phyloP scores from a whole-genome alignment of 2,329 filamentous ascomycete genomes.

The Epichloe gansuensis region DNA sequence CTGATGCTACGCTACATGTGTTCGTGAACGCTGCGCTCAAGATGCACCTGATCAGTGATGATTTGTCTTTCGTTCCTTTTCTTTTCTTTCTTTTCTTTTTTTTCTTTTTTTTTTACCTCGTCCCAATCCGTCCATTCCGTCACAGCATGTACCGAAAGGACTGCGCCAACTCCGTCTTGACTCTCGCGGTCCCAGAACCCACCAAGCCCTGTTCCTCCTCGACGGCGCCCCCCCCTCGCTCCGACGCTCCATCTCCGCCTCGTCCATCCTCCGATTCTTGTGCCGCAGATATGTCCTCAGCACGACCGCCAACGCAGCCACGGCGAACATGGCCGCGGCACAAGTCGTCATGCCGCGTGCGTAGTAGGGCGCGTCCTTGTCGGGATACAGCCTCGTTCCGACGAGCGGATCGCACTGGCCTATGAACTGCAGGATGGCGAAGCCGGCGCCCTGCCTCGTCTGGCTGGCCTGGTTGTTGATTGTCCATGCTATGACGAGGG shows the following conservation, averaged over 20 bases:
- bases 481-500: slow-evolving; percentile 75
- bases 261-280: slow-evolving; percentile 35
- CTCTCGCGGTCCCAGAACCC: slow-evolving; percentile 13
- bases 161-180: slow-evolving; percentile 11
- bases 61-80: too few relatives aligned
- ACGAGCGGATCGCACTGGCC: slow-evolving; percentile 68
- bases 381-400: slow-evolving; percentile 54
- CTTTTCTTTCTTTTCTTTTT: neutral
- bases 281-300: slow-evolving; percentile 40
- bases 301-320: slow-evolving; percentile 40
- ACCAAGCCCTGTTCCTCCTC: slow-evolving; percentile 29
- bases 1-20: too few relatives aligned
- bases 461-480: slow-evolving; percentile 71
- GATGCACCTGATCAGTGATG: too few relatives aligned
- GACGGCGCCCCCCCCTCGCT: slow-evolving; percentile 11
- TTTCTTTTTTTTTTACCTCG: too few relatives aligned
- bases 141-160: slow-evolving; percentile 36
- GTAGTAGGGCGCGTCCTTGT: slow-evolving; percentile 47
- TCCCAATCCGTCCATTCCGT: neutral
- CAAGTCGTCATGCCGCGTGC: slow-evolving; percentile 49
- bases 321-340: slow-evolving; percentile 47
- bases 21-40: too few relatives aligned
- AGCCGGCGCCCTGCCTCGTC: slow-evolving; percentile 58
- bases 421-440: slow-evolving; percentile 68
- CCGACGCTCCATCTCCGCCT: slow-evolving; percentile 16